Evolutionary conservation across 164 flowering plant species (phyloP), one percentile per base, ranked within the genome.

Genomic region (Buxus sempervirens): DNA sequence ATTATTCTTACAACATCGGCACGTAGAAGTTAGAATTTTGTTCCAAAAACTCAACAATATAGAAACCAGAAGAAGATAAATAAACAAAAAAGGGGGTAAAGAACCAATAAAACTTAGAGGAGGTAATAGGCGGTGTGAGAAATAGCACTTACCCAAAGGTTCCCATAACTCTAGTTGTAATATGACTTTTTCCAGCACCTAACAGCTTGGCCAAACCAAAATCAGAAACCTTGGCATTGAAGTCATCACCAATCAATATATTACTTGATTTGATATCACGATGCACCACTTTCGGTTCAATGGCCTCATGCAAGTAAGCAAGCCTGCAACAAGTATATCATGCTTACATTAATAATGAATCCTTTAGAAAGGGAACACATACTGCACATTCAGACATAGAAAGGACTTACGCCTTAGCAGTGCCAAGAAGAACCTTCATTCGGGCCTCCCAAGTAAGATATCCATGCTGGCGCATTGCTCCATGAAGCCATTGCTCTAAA

Each of bases 131-230:
- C 22, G 58, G 26, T 0, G 23, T 60, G 25, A 26, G 21, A 49
- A 38, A 60, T 13, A 28, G n/a, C 51, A 64, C 79, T 79, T 67
- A 90, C 96, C 98, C 98, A 75, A 90, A 92, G 38, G 97, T 92
- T n/a, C 97, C 97, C 97, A 92, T 92, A 32, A 92, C 96, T 81
- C 97, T 79, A 55, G 97, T 92, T 51, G 92, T 82, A 55, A 92
- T 83, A 69, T 92, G 90, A 81, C 91, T 90, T 77, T 84, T 87
- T 64, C 96, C 98, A 66, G 92, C 87, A 69, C 91, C 96, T 65
- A 92, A 77, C 76, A 92, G 76, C 78, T 92, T 90, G 62, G 98
- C 98, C 63, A 92, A 81, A 36, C 98, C 97, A 77, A 92, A 92
- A 81, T 92, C 96, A 65, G 97, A 92, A 58, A 92, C 81, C 80